These are phyloP conservation scores for Yarrowia bubula DNA, from an alignment of 805 yeast species.

Conservation along the genomic window DNA sequence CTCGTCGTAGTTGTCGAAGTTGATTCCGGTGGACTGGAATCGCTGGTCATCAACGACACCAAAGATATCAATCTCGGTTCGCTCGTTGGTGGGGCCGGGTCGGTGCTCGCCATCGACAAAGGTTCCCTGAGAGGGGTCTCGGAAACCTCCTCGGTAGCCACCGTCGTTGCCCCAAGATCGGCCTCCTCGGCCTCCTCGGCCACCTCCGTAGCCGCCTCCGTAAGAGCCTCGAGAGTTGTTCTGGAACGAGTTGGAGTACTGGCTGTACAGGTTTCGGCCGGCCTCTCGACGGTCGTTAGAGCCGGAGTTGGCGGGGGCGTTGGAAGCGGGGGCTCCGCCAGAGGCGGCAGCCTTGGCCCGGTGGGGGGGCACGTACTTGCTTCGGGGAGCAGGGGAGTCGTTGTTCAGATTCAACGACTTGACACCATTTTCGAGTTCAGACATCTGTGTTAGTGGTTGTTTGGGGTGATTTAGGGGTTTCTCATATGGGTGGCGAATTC, in stretches of 20 bases:
- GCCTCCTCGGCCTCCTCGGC: conserved; percentile 38
- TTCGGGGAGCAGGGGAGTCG: conserved; percentile 25
- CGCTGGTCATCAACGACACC: conserved; percentile 70
- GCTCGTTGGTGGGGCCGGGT: conserved; percentile 71
- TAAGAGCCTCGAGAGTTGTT: conserved; percentile 35
- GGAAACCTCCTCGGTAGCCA: conserved; percentile 38
- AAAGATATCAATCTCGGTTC: conserved; percentile 73
- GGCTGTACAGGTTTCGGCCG: conserved; percentile 31
- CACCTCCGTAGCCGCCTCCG: conserved; percentile 38
- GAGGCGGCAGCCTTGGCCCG: conserved; percentile 27
- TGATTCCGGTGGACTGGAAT: conserved; percentile 93
- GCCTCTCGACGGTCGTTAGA: conserved; percentile 17
- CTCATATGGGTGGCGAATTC: not conserved
- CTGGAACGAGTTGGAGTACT: conserved; percentile 33
- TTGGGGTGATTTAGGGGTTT: not conserved
- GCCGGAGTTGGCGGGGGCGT: not conserved
- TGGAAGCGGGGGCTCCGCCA: not conserved
- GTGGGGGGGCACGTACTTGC: conserved; percentile 27
- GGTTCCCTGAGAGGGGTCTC: conserved; percentile 62
- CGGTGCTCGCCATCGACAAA: conserved; percentile 86
- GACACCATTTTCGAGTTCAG: conserved; percentile 27
- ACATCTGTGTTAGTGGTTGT: conserved; percentile 19
- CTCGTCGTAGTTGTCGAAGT: conserved; percentile 97
- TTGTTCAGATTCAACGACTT: conserved; percentile 27
- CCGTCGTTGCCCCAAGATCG: conserved; percentile 35